Base-by-base conservation (phyloP, 441 rosid species). In the Syzygium malaccense region DNA sequence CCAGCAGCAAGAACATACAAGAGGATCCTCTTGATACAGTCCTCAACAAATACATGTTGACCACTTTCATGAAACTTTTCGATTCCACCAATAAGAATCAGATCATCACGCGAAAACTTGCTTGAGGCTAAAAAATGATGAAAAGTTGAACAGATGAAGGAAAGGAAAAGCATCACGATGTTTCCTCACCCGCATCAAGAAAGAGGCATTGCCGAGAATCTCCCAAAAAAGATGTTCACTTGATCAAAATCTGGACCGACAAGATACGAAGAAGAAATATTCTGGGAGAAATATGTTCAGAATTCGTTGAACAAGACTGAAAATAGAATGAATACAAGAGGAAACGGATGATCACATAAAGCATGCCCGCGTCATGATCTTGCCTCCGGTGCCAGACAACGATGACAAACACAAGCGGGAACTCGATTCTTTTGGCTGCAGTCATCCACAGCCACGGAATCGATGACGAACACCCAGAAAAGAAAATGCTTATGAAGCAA, bases 321-420 rank as follows among this genome's bases (percentile, higher is more conserved):
- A 60, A 60, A 60, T 28, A 28, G 4, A n/a, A 60, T 60, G 2
- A n/a, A 60, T 60, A 28, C 66, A 56, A 23, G 14, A 60, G 60
- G 28, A 56, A 56, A 56, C 28, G 60, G 60, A 12, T 25, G 60
- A 57, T 28, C 9, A 23, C 28, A 23, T 25, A 25, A 25, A 57
- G 60, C n/a, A 57, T 57, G 62, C 3, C n/a, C n/a, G 1, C 62
- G 0, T 57, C 6, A 25, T 4, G 62, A 57, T 57, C 62, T 25
- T 57, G n/a, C 14, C 62, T 14, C 1, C 6, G 0, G 25, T 57
- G 6, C 5, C 0, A 57, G n/a, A 25, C 25, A n/a, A 2, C 1
- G 62, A 25, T 8, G 1, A 9, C 10, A 4, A 57, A 57, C n/a
- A 57, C 0, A 14, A 57, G 11, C 62, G 0, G 62, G 62, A 57